These are phyloP conservation scores for Aspergillus tubingensis DNA, from an alignment of 2,329 filamentous ascomycete genomes.

Conservation along the genomic window DNA sequence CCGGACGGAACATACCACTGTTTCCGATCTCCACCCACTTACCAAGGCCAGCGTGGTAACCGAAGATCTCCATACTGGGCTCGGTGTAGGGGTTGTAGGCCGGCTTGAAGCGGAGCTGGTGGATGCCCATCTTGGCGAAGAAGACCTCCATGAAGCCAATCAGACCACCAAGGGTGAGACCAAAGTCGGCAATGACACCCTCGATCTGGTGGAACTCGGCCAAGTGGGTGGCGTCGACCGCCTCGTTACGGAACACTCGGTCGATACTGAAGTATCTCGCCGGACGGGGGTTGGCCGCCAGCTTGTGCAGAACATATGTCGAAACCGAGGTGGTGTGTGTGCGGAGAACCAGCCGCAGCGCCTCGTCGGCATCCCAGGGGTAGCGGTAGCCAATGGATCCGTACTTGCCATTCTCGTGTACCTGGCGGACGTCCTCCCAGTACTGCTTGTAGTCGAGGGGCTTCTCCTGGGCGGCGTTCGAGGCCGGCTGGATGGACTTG, in stretches of 20 bases:
- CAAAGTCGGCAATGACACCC: conserved; percentile 96
- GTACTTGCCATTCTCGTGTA: conserved; percentile 89
- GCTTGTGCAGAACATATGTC: conserved; percentile 84
- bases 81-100: conserved; percentile 96
- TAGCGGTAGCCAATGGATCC: conserved; percentile 97
- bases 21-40: conserved; percentile 98
- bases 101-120: conserved; percentile 88
- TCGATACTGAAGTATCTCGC: conserved; percentile 99
- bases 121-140: conserved; percentile 94
- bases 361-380: conserved; percentile 86
- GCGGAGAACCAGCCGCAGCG: conserved; percentile 81
- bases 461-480: conserved; percentile 51
- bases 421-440: conserved; percentile 81
- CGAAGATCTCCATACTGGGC: conserved; percentile 97
- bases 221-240: conserved; percentile 93
- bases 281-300: conserved; percentile 78
- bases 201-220: conserved; percentile 99
- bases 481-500: conserved; percentile 44
- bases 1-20: conserved; percentile 96
- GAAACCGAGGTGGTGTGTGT: conserved; percentile 96
- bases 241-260: conserved; percentile 96
- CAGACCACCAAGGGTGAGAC: conserved; percentile 84
- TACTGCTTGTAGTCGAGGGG: conserved; percentile 75
- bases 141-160: conserved; percentile 96
- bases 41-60: conserved; percentile 82